Base-by-base conservation (phyloP, 2,329 filamentous ascomycete genomes). In the Dothideomycetes sp. region DNA sequence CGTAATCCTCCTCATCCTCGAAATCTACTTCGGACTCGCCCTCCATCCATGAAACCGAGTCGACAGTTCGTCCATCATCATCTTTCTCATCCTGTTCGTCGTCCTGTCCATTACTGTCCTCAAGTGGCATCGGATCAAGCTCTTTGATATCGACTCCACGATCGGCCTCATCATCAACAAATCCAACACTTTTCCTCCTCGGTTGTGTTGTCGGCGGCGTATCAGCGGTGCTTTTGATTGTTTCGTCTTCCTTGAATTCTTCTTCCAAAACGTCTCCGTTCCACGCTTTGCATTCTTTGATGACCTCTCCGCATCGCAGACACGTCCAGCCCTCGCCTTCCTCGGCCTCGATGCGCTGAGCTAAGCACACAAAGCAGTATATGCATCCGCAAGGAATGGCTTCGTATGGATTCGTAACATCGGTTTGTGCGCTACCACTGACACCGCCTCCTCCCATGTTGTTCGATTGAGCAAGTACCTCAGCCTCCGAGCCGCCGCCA, bases 341-440 rank as follows among this genome's bases (percentile, higher is more conserved):
- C 62, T 96, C 89, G 4, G 81, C 78, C 61, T 95, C 89, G 30
- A 98, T 72, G 45, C 84, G 78, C 44, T 87, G 85, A 3, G 88
- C 86, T n/a, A 96, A 64, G 56, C 91, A 98, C 13, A 94, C 85
- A 57, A 93, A 98, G 63, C 91, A 98, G 64, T 96, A 98, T 45
- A 95, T 72, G 60, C 88, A 94, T 1, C 83, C 83, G 54, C 91
- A 98, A 1, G 86, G 81, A 2, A 88, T 76, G 1, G 87, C 78
- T 63, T 94, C 86, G 59, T 98, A 98, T 0, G 91, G 88, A 58
- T 96, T 98, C 4, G 89, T 95, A 47, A 96, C 81, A 54, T 96
- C 91, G 1, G 88, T 95, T 49, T 87, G 82, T 5, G 85, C 84
- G 13, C 84, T 93, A 13, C 88, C 89, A 29, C 93, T 73, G 9